These are phyloP conservation scores for Fusarium xylarioides DNA, from an alignment of 2,329 filamentous ascomycete genomes.

Conservation along the genomic window DNA sequence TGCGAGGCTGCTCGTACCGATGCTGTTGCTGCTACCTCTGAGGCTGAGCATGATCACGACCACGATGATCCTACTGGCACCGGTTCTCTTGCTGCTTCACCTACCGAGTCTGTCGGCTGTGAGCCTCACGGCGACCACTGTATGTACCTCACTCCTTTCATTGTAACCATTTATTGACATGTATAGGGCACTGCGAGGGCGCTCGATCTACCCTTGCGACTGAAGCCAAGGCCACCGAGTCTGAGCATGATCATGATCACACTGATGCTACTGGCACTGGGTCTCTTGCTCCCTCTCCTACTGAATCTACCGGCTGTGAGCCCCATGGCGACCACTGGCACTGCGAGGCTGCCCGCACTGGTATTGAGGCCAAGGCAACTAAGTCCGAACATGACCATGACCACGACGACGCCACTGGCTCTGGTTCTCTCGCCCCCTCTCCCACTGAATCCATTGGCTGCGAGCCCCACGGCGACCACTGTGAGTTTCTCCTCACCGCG, in stretches of 20 bases:
- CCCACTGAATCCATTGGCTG: slow-evolving; percentile 40
- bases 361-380: slow-evolving; percentile 13
- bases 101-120: slow-evolving; percentile 36
- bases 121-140: slow-evolving; percentile 39
- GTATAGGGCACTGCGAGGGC: slow-evolving; percentile 35
- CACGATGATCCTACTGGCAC: slow-evolving; percentile 1
- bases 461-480: slow-evolving; percentile 40
- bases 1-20: slow-evolving; percentile 36
- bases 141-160: background rate
- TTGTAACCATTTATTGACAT: background rate
- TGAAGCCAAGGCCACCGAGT: slow-evolving; percentile 4
- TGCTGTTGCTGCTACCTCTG: background rate
- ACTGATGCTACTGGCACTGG: background rate
- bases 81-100: slow-evolving; percentile 12
- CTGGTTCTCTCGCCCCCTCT: slow-evolving; percentile 5
- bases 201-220: slow-evolving; percentile 15
- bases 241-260: slow-evolving; percentile 3
- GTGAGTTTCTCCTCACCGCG: background rate
- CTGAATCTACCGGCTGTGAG: slow-evolving; percentile 37
- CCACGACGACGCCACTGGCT: background rate
- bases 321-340: slow-evolving; percentile 40
- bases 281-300: slow-evolving; percentile 29
- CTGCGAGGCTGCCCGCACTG: slow-evolving; percentile 36
- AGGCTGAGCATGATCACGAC: background rate
- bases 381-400: slow-evolving; percentile 12